These are phyloP conservation scores for Euclidium syriacum DNA, from an alignment of 345 rosid genomes.

Conservation along the genomic window DNA sequence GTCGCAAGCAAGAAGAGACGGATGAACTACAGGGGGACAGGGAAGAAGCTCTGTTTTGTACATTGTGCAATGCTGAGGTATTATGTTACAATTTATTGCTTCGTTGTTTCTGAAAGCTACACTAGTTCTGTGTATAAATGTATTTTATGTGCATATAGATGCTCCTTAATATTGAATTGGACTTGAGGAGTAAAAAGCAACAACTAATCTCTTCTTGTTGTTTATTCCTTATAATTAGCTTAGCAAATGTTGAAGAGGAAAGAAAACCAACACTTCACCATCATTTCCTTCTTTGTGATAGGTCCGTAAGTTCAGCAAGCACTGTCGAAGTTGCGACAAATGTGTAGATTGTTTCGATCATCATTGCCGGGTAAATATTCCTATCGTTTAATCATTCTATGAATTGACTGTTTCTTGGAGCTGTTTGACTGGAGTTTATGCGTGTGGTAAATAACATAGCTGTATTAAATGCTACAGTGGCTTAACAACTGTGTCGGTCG, in stretches of 20 bases:
- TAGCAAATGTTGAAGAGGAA: not conserved
- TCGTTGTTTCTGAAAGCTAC: not conserved
- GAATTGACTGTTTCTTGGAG: not conserved
- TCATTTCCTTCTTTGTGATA: constrained; percentile 31
- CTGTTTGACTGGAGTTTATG: not conserved
- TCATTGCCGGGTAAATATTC: constrained; percentile 78
- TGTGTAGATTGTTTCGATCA: constrained; percentile 98
- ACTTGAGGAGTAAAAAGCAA: not conserved
- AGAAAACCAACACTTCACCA: not conserved
- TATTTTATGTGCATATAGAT: not conserved
- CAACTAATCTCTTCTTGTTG: not conserved
- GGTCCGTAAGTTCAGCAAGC: constrained; percentile 96
- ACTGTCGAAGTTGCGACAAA: constrained; percentile 95
- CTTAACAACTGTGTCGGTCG: constrained; percentile 97
- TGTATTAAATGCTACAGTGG: constrained; percentile 65
- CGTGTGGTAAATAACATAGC: constrained; percentile 16
- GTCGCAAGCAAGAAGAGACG: constrained; percentile 51
- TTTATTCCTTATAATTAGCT: not conserved
- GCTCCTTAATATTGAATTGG: not conserved
- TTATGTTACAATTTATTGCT: not conserved
- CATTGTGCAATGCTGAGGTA: constrained; percentile 98
- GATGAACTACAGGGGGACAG: constrained; percentile 50
- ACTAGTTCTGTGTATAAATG: not conserved
- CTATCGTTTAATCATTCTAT: not conserved
- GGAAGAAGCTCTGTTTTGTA: constrained; percentile 91